Base-by-base conservation (phyloP, 345 rosid genomes). In the Odontarrhena argentea region DNA sequence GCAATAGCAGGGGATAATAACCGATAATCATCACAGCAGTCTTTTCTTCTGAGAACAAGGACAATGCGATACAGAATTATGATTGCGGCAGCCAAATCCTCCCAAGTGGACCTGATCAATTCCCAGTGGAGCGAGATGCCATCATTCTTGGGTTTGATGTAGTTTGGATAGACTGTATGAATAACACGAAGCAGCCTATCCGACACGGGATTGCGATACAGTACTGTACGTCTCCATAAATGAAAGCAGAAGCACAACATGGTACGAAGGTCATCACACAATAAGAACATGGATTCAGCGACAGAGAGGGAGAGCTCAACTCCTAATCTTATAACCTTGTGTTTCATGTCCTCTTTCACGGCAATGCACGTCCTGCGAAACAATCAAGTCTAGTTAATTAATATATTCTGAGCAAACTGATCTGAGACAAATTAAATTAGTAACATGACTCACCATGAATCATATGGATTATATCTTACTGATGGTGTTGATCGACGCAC, bases 281-380 rank as follows among this genome's bases (percentile, higher is more conserved):
- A 0, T 13, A 50, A 50, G 35, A 50, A 50, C 55, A 50, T 49
- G 4, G 35, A 26, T 50, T 50, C 14, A 50, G 35, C 28, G 1
- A 50, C 14, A 50, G 1, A 50, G 13, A 50, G 35, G 1, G 55
- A 50, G 55, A 50, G 55, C 55, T 50, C 55, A 50, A 50, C 35
- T 50, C 55, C 55, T 26, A 50, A 35, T 25, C 2, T 8, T 2
- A 50, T 32, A 25, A 25, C 55, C 35, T 50, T 35, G 5, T 50
- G 1, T 25, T 50, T 25, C n/a, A 10, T 5, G 2, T 50, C 37
- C 55, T 30, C 9, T 2, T 26, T n/a, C 9, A 8, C 8, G 7
- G 5, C 15, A 4, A 4, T 51, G 36, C 6, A 32, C 36, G 36
- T 32, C 55, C 55, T 51, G 7, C 3, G n/a, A 6, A 51, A 26